These are phyloP conservation scores for Annulohypoxylon moriforme DNA, from an alignment of 495 filamentous ascomycete genomes.

Conservation along the genomic window DNA sequence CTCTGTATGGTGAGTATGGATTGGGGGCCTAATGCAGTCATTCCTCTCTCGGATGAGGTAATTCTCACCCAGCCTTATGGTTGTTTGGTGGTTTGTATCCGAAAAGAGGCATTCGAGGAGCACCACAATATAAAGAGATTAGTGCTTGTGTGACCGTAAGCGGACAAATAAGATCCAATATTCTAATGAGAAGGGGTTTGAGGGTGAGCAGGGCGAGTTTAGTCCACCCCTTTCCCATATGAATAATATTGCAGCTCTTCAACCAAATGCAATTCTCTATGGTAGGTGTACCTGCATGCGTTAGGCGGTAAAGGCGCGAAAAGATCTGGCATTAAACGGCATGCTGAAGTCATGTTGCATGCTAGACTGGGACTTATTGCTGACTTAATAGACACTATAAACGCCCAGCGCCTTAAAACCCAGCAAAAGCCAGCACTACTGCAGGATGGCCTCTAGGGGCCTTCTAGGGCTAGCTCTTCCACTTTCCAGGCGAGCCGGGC, in stretches of 20 bases:
- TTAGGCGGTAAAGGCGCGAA: not conserved
- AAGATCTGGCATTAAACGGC: not conserved
- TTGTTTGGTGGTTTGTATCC: not conserved
- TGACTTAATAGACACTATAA: not conserved
- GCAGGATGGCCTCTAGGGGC: too few relatives aligned
- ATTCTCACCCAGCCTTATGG: slow-evolving; percentile 26
- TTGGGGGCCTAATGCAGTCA: slow-evolving; percentile 12
- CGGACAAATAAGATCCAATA: not conserved
- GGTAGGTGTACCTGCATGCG: not conserved
- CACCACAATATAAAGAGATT: not conserved
- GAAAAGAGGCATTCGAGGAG: not conserved
- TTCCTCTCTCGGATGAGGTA: not conserved
- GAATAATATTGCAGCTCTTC: not conserved
- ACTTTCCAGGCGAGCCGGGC: not conserved
- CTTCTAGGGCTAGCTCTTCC: not conserved
- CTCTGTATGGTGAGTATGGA: not conserved
- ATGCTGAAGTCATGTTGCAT: not conserved
- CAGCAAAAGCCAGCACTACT: slow-evolving; percentile 12
- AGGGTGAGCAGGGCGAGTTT: too few relatives aligned
- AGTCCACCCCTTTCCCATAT: not conserved
- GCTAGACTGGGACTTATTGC: not conserved
- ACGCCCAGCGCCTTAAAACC: not conserved
- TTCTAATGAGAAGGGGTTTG: not conserved
- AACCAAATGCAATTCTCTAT: not conserved
- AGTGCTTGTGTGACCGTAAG: not conserved